These are phyloP conservation scores for Pulveroboletus ravenelii DNA, from an alignment of 768 basidiomycete species.

Conservation along the genomic window DNA sequence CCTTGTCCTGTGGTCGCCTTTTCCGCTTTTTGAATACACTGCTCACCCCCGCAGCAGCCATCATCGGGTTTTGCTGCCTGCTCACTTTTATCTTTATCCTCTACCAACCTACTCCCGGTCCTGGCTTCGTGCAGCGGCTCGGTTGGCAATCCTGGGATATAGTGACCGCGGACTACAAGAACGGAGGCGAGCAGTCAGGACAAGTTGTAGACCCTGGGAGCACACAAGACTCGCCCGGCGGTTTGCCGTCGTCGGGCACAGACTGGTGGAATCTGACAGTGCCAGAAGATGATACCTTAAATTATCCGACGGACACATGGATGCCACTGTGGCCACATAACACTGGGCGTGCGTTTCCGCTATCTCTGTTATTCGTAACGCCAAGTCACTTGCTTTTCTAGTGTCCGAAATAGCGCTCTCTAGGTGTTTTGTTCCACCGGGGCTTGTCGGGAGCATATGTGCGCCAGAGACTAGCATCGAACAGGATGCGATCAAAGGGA, in stretches of 20 bases:
- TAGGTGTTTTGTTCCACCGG: conserved; percentile 63
- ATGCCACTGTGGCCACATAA: conserved; percentile 27
- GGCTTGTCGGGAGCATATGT: conserved; percentile 55
- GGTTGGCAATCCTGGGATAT: conserved; percentile 91
- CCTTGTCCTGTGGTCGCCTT: conserved; percentile 36
- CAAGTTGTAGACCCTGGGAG: neutral
- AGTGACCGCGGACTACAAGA: conserved; percentile 31
- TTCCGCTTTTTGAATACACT: conserved; percentile 51
- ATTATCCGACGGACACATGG: conserved; percentile 65
- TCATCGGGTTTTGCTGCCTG: conserved; percentile 64
- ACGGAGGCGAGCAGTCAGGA: neutral
- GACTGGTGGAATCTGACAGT: conserved; percentile 18
- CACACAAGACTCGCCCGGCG: conserved; percentile 1
- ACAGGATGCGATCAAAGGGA: conserved; percentile 70
- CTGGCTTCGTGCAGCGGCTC: conserved; percentile 63
- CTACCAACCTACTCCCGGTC: conserved; percentile 72
- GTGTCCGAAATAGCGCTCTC: conserved; percentile 79
- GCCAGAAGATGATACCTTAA: conserved; percentile 47
- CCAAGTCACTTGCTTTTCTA: conserved; percentile 23
- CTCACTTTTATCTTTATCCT: conserved; percentile 77
- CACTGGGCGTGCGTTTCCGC: conserved; percentile 23
- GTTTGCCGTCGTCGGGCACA: conserved; percentile 1
- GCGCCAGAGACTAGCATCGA: conserved; percentile 63
- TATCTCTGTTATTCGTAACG: neutral
- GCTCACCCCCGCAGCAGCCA: conserved; percentile 53